Base-by-base conservation (phyloP, 331 rosid species). In the Rosa hybrid region DNA sequence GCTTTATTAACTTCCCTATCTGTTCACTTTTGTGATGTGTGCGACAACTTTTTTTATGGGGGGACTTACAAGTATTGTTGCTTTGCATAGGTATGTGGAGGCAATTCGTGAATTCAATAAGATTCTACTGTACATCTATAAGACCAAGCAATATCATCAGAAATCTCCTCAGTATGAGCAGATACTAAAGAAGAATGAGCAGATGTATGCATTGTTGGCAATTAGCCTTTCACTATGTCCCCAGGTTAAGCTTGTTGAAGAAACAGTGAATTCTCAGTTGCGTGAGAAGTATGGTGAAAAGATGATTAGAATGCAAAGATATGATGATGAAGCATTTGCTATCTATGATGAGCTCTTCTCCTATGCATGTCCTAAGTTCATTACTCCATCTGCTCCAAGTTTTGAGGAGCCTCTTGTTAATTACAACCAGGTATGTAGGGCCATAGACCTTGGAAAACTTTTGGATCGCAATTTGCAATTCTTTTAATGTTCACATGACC, bases 141-240 rank as follows among this genome's bases (percentile, higher is more conserved):
- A 91, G 89, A 85, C 86, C 45, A 96, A 96, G 86, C 93, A 89
- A 63, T 93, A 85, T 84, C 98, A 93, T 87, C 92, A 91, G 84
- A 93, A 93, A 80, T 93, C 98, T 49, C 97, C 98, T 27, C 99
- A 96, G 76, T 96, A 88, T 82, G 99, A 93, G 86, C 99, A 96
- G 87, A 96, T 96, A 71, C 88, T 96, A 71, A 96, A 96, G 88
- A 96, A 96, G 90, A 96, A 96, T 68, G 99, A 96, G 80, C 99
- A 96, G 84, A 96, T 96, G 99, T 96, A 96, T 88, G 99, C 98
- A 74, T 86, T 96, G 92, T 89, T 93, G 93, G 98, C 99, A 16
- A 87, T 93, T 78, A 79, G 90, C 76, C 98, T 96, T 74, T 96
- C 99, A 18, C 97, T 96, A 44, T 96, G 99, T 62, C 98, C 99